Evolutionary conservation across 805 yeast species (phyloP), one percentile per base, ranked within the genome.

Genomic region (Cyberlindnera maritima): DNA sequence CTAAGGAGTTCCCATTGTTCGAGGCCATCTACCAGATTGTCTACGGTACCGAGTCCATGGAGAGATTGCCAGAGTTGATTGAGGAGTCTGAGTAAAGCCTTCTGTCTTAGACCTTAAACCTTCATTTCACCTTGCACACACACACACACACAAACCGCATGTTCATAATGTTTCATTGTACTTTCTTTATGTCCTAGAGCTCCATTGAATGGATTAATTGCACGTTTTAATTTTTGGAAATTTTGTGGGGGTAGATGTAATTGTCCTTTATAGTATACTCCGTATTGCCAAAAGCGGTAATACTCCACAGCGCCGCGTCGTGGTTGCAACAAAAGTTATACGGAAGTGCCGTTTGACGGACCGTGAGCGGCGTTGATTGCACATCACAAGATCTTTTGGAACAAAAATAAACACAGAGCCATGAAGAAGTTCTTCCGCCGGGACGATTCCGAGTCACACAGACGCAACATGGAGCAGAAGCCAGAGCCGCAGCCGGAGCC

Each of bases 21-120:
- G 75, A 72, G 60, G 74, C 77, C 32, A 90, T 95, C 41, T 90
- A 90, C 70, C 83, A 81, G 62, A 88, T 92, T 57, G 80, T 89
- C 47, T 89, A 80, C 68, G 89, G 88, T 51, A 76, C 78, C 48
- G 81, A 82, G 57, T 76, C 82, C 55, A 85, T 91, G 67, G 83
- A 83, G 54, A 80, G 81, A 58, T 75, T 91, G 59, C 96, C 96
- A 43, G 74, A 71, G 49, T 72, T 83, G 66, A 76, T 85, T 57
- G 90, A 83, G 61, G 69, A 70, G 49, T 34, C 36, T 28, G 60
- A 56, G 17, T 46, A 26, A 39, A 28, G 5, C 25, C 9, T 21
- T 21, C 25, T 21, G n/a, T n/a, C n/a, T n/a, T n/a, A n/a, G n/a
- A n/a, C n/a, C n/a, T n/a, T n/a, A n/a, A n/a, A n/a, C n/a, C n/a